Conservation (phyloP, 2,329 filamentous ascomycete genomes). For the Pseudogymnoascus sp. region DNA sequence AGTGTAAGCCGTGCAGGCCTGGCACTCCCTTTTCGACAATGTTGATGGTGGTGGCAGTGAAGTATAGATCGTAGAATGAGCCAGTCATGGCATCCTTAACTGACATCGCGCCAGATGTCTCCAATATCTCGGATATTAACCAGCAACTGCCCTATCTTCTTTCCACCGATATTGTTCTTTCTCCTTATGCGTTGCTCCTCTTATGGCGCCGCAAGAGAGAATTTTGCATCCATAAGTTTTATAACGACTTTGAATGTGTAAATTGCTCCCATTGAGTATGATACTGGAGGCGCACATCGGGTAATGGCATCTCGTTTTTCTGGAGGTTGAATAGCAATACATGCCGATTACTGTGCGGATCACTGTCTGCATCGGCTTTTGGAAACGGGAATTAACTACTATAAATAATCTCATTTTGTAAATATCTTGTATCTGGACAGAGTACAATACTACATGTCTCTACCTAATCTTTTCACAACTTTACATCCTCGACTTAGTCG, state of each 20-base stretch:
- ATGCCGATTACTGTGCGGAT: background rate
- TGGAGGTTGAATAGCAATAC: no score
- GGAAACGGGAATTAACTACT: background rate
- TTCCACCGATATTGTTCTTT: no score
- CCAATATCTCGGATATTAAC: no score
- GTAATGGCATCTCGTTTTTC: no score
- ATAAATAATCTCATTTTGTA: background rate
- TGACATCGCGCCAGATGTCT: no score
- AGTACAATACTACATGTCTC: slow-evolving; percentile 5
- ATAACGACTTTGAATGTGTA: background rate
- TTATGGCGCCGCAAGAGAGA: background rate
- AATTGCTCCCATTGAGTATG: background rate
- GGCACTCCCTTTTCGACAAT: no score
- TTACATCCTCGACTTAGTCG: slow-evolving; percentile 11
- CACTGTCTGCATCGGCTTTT: background rate
- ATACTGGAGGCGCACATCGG: no score
- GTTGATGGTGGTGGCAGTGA: no score
- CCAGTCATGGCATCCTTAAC: no score
- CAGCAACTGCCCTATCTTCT: no score
- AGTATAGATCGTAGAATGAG: no score
- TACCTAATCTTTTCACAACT: slow-evolving; percentile 5
- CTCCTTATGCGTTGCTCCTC: no score
- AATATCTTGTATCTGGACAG: background rate
- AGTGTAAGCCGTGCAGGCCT: background rate
- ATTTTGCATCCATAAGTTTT: background rate